Evolutionary conservation across 805 yeast genomes (phyloP), one percentile per base, ranked within the genome.

Genomic region (Candida ficus): DNA sequence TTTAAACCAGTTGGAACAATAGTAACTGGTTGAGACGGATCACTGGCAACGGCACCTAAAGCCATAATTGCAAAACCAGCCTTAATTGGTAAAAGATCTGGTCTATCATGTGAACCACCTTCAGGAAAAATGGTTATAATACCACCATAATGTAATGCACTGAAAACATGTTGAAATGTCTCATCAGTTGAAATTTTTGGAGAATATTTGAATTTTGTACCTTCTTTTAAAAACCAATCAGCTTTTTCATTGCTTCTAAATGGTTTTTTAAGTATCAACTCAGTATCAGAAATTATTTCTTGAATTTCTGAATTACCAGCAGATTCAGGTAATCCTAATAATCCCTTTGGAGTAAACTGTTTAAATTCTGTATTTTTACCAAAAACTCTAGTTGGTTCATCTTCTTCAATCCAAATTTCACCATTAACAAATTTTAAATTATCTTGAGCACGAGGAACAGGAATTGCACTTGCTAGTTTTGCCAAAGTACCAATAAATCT

Each of bases 11-110:
- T 86, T 4, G 97, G 98, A 12, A 91, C 95, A 45, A 93, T 85
- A 43, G 81, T 77, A 4, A 91, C 86, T 38, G 83, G 75, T 60
- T 88, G 77, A 22, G 71, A 67, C 0, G 93, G 89, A 48, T 83
- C 76, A 34, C 79, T 74, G 18, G 83, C 87, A 69, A 86, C 76
- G 0, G 98, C 95, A 13, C 97, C 98, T 16, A 91, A 67, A 0
- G 98, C 98, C 98, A 91, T 91, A 41, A 91, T 83, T 2, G 97
- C 96, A 20, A 91, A 96, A 36, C 99, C 99, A 1, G 97, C 96
- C 58, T 91, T 91, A 50, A 91, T 69, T 0, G 99, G 98, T 32
- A 91, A 68, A 50, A 91, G 63, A 46, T 87, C 91, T 1, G 97
- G 80, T 46, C 99, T 72, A 60, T 91, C 99, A 56, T 91, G 99